Evolutionary conservation across 495 filamentous ascomycete genomes (phyloP).

Genomic region (Talaromyces wortmannii): DNA sequence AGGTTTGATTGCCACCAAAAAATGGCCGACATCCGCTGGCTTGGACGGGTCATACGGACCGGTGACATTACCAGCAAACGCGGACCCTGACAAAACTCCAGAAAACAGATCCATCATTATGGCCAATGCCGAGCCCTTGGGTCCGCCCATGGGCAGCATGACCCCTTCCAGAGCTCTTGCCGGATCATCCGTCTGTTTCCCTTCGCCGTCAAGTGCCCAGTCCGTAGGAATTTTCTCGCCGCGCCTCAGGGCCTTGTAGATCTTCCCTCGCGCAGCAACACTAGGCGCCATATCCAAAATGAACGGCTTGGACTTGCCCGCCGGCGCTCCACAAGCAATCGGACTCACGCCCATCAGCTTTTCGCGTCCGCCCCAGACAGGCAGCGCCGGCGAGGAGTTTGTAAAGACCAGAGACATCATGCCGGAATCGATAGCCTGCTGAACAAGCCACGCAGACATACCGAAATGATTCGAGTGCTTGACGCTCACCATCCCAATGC

Average conservation of each 20-base stretch:
- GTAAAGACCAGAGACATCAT: slow-evolving; percentile 78
- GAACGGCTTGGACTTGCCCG: slow-evolving; percentile 48
- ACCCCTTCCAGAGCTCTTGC: slow-evolving; percentile 53
- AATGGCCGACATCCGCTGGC: slow-evolving; percentile 69
- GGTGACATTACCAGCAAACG: slow-evolving; percentile 66
- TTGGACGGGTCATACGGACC: slow-evolving; percentile 64
- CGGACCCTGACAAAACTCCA: slow-evolving; percentile 62
- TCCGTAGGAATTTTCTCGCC: slow-evolving; percentile 68
- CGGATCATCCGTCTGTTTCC: slow-evolving; percentile 61
- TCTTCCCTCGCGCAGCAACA: slow-evolving; percentile 67
- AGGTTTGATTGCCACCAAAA: slow-evolving; percentile 67
- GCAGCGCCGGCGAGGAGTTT: slow-evolving; percentile 68
- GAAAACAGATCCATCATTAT: slow-evolving; percentile 87
- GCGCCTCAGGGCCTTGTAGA: slow-evolving; percentile 64
- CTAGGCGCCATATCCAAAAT: slow-evolving; percentile 76
- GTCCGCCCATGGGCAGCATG: slow-evolving; percentile 76
- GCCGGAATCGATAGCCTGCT: slow-evolving; percentile 62
- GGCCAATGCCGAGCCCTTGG: slow-evolving; percentile 63
- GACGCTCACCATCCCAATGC: slow-evolving; percentile 66
- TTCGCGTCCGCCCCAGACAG: slow-evolving; percentile 60
- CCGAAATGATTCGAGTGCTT: slow-evolving; percentile 77
- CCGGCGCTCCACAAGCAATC: slow-evolving; percentile 69
- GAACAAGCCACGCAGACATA: slow-evolving; percentile 72
- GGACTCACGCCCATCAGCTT: slow-evolving; percentile 72
- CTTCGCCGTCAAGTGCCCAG: slow-evolving; percentile 70